A percentile compares a stretch with the other conserved stretches of the same genome.
phyloP scores from a whole-genome alignment of 768 basidiomycete genomes.

The Boletales sp. region DNA sequence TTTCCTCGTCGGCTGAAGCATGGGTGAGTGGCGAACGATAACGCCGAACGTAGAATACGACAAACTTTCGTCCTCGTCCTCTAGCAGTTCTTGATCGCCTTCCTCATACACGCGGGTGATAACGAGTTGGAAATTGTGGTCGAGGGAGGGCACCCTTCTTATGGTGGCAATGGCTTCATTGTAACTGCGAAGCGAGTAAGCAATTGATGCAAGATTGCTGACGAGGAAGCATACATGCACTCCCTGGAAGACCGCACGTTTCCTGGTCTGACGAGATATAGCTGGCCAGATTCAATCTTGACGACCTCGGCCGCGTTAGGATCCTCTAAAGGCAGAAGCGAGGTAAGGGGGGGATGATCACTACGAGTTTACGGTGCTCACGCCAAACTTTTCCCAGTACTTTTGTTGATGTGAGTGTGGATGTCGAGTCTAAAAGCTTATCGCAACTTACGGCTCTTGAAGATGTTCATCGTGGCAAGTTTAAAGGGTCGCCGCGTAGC shows the following conservation, averaged over 20 bases:
- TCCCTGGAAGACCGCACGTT: slow-evolving; percentile 89
- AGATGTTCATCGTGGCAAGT: slow-evolving; percentile 69
- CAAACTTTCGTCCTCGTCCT: slow-evolving; percentile 89
- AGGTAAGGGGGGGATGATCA: slow-evolving; percentile 18
- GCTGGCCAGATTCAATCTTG: slow-evolving; percentile 87
- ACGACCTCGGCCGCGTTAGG: slow-evolving; percentile 94
- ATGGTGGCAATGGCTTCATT: slow-evolving; percentile 95
- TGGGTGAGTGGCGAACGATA: slow-evolving; percentile 3
- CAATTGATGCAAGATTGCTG: background rate
- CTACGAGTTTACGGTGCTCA: slow-evolving; percentile 45
- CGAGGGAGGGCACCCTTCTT: slow-evolving; percentile 72
- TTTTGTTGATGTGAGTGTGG: slow-evolving; percentile 32
- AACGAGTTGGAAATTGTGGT: slow-evolving; percentile 85
- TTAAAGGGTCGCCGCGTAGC: slow-evolving; percentile 2
- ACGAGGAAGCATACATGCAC: slow-evolving; percentile 75
- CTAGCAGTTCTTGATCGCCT: slow-evolving; percentile 90
- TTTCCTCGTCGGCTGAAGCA: slow-evolving; percentile 82
- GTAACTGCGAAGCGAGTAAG: slow-evolving; percentile 52
- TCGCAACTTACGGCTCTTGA: slow-evolving; percentile 65
- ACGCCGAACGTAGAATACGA: slow-evolving; percentile 5
- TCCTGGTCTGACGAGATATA: slow-evolving; percentile 88
- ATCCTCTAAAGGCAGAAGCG: slow-evolving; percentile 58
- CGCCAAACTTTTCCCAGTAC: slow-evolving; percentile 95
- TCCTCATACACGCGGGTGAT: slow-evolving; percentile 97
- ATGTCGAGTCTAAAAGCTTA: slow-evolving; percentile 4